Conservation (phyloP, 768 basidiomycete genomes). For the Psilocybe cyanescens region DNA sequence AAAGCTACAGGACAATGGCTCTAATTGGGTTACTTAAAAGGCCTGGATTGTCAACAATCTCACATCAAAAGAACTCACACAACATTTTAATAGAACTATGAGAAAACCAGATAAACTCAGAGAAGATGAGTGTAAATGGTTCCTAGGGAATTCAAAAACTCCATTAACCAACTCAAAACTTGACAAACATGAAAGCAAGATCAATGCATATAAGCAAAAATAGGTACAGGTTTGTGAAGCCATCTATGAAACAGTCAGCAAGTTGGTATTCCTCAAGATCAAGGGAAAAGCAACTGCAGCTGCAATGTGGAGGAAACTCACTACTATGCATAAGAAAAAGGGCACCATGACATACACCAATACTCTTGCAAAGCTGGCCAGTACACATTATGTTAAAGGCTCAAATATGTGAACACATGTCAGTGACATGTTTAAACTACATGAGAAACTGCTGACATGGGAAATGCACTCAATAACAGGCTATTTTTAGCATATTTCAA, state of each 20-base stretch:
- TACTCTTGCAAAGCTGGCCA: conserved; percentile 24
- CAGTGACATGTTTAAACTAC: conserved; percentile 24
- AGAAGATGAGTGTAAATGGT: conserved; percentile 17
- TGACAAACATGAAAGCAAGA: conserved; percentile 23
- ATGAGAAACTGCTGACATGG: conserved; percentile 30
- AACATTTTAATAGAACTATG: conserved; percentile 27
- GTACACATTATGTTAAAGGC: conserved; percentile 19
- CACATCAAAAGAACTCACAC: conserved; percentile 26
- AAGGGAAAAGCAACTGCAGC: conserved; percentile 22
- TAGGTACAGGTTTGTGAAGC: conserved; percentile 26
- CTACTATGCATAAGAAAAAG: conserved; percentile 24
- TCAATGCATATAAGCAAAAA: conserved; percentile 28
- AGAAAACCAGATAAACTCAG: conserved; percentile 19
- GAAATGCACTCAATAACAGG: conserved; percentile 6
- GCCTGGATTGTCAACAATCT: conserved; percentile 25
- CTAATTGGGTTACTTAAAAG: conserved; percentile 34
- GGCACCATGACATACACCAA: conserved; percentile 21
- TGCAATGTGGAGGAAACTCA: conserved; percentile 25
- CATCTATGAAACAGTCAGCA: conserved; percentile 28
- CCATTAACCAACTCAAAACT: conserved; percentile 1
- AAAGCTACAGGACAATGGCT: conserved; percentile 28
- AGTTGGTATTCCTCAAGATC: conserved; percentile 25
- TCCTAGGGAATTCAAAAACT: conserved; percentile 2
- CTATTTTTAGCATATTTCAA: conserved; percentile 19
- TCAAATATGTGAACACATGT: conserved; percentile 22